A percentile compares a stretch with the other conserved stretches of the same genome.
These are phyloP conservation scores for Podospora fimiseda DNA, from an alignment of 495 filamentous ascomycete genomes.

Conservation along the genomic window DNA sequence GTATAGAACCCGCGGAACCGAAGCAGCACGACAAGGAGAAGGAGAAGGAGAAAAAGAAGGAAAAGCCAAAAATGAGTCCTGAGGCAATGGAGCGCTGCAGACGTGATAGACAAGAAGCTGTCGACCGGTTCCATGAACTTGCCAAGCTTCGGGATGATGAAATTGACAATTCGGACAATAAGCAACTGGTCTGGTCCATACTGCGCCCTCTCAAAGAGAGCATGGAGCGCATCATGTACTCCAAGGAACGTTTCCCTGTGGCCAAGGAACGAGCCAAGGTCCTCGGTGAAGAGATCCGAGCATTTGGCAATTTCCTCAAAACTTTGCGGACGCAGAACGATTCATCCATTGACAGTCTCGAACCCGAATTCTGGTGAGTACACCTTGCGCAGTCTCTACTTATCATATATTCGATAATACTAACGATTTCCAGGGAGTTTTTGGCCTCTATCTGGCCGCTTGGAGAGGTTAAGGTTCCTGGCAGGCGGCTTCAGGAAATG, in stretches of 20 bases:
- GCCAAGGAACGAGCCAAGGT: slow-evolving; percentile 42
- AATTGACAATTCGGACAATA: slow-evolving; percentile 27
- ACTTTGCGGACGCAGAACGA: slow-evolving; percentile 29
- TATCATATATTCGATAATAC: not conserved
- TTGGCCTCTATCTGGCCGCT: slow-evolving; percentile 37
- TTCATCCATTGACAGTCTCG: slow-evolving; percentile 33
- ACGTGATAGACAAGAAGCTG: slow-evolving; percentile 27
- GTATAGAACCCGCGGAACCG: slow-evolving; percentile 28
- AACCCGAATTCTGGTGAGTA: slow-evolving; percentile 43
- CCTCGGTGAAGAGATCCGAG: slow-evolving; percentile 38
- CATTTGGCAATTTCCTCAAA: slow-evolving; percentile 41
- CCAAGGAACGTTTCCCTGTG: slow-evolving; percentile 36
- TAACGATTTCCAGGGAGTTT: slow-evolving; percentile 29
- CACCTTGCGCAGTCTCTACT: not conserved
- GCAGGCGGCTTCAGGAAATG: slow-evolving; percentile 40
- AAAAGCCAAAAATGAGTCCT: slow-evolving; percentile 28
- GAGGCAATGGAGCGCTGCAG: slow-evolving; percentile 30
- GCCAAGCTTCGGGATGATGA: slow-evolving; percentile 26
- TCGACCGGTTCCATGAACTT: slow-evolving; percentile 30
- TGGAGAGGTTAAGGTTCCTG: slow-evolving; percentile 32
- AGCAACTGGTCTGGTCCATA: slow-evolving; percentile 36
- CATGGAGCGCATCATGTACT: slow-evolving; percentile 37
- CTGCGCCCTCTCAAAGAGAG: slow-evolving; percentile 39
- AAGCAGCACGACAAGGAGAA: too few species aligned
- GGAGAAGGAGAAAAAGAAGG: slow-evolving; percentile 26